Base-by-base conservation (phyloP, 495 filamentous ascomycete genomes). In the Amorphotheca resinae region DNA sequence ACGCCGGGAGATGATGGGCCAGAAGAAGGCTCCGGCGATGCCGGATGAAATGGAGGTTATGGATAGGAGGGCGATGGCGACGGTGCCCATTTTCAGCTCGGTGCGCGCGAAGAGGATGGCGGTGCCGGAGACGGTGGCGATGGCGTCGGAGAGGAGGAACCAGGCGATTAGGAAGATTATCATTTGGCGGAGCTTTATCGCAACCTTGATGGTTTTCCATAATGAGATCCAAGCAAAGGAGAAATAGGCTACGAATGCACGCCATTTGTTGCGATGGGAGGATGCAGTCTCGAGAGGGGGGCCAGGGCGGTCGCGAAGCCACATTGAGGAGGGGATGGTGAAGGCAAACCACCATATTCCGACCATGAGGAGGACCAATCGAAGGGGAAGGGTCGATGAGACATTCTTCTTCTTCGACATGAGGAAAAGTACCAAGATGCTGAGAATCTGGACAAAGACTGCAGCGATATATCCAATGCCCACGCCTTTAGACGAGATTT, bases 71-170 rank as follows among this genome's bases (percentile, higher is more conserved):
- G 87, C 91, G 14, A 98, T 66, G 12, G 80, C 81, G 48, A 85
- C 85, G 1, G 87, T 79, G 36, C 80, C 72, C 91, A 98, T 96
- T 49, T 81, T 68, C 3, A 98, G 70, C 44, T 89, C 75, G 0
- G 89, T 98, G 62, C 96, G 95, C 1, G 87, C 91, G 58, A 94
- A 98, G 8, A 98, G 70, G 22, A 98, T 84, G 3, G 91, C 91
- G 7, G 91, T 95, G 4, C 91, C 93, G 42, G 83, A 89, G 14
- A 93, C 85, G 0, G 91, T 98, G 11, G 91, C 91, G 50, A 95
- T 87, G 30, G 81, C 84, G 45, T 98, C 91, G 34, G 81, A 87
- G 7, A 98, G 74, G 7, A 98, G 70, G 58, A 98, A 95, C 91
- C 91, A 98, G 15, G 87, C 86, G 8, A 74, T 73, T 21, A 96